Percentiles rank a stretch among this genome's conserved stretches.
Conservation (phyloP, 495 filamentous ascomycete species). For the Daldinia decipiens region DNA sequence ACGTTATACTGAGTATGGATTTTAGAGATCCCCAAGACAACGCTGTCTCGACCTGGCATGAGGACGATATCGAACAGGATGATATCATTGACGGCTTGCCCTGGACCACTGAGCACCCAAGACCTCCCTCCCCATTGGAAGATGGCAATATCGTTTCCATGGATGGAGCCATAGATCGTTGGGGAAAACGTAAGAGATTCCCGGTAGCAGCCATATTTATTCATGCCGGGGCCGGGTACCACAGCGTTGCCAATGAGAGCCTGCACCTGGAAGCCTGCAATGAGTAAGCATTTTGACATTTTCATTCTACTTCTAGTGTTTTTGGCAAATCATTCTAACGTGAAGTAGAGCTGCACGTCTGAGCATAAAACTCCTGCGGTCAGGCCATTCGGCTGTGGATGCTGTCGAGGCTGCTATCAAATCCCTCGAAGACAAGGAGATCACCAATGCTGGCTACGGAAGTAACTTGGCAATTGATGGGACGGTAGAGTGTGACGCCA, state of each 20-base stretch:
- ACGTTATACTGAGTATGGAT: slow-evolving; percentile 18
- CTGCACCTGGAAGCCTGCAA: slow-evolving; percentile 86
- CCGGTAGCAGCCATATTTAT: slow-evolving; percentile 80
- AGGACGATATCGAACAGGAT: slow-evolving; percentile 6
- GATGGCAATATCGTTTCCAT: slow-evolving; percentile 17
- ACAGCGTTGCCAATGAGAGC: slow-evolving; percentile 83
- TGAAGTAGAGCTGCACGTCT: slow-evolving; percentile 74
- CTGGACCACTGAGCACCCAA: slow-evolving; percentile 12
- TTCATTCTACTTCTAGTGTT: not conserved
- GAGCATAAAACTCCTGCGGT: slow-evolving; percentile 80
- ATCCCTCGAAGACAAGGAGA: slow-evolving; percentile 88
- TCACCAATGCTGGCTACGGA: slow-evolving; percentile 95
- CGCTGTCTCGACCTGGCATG: not conserved
- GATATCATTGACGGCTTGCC: slow-evolving; percentile 26
- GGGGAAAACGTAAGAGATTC: slow-evolving; percentile 35
- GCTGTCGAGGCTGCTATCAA: slow-evolving; percentile 93
- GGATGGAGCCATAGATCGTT: slow-evolving; percentile 40
- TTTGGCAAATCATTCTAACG: slow-evolving; percentile 1
- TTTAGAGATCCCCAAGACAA: not conserved
- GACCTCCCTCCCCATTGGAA: slow-evolving; percentile 10
- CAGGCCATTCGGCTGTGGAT: slow-evolving; percentile 82
- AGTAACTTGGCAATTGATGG: slow-evolving; percentile 95
- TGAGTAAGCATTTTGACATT: slow-evolving; percentile 68
- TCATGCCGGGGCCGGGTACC: slow-evolving; percentile 96
- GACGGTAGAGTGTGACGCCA: slow-evolving; percentile 91